phyloP scores from a whole-genome alignment of 2,329 filamentous ascomycete species.

The Xylaria sp. region DNA sequence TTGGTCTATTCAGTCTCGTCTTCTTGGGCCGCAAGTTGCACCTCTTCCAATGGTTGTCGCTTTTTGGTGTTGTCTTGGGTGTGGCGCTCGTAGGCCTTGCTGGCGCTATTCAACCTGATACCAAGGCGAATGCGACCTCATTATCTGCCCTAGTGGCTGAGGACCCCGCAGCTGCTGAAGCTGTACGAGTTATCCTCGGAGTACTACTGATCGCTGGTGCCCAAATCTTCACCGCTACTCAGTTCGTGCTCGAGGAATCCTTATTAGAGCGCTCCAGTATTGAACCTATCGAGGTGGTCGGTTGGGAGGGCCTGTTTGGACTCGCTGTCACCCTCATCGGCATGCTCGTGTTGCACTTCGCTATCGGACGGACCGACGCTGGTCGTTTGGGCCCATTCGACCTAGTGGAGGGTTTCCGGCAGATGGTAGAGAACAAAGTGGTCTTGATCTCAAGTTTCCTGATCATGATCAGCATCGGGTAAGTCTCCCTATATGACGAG shows the following conservation, averaged over 20 bases:
- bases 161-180: conserved; percentile 56
- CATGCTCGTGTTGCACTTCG: conserved; percentile 83
- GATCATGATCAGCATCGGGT: conserved; percentile 99
- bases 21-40: conserved; percentile 84
- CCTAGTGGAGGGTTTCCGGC: conserved; percentile 82
- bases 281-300: conserved; percentile 89
- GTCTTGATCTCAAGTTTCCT: conserved; percentile 83
- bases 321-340: conserved; percentile 80
- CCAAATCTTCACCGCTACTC: conserved; percentile 95
- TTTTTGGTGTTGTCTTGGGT: conserved; percentile 87
- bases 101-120: conserved; percentile 81
- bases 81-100: conserved; percentile 92
- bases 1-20: conserved; percentile 92
- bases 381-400: conserved; percentile 90
- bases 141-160: conserved; percentile 48
- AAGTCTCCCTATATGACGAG: conserved; percentile 53
- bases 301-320: conserved; percentile 96
- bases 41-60: conserved; percentile 91
- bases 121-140: conserved; percentile 59
- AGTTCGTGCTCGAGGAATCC: conserved; percentile 96
- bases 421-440: conserved; percentile 77
- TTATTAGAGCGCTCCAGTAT: conserved; percentile 75
- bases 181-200: conserved; percentile 79
- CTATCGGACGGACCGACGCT: conserved; percentile 77
- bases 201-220: conserved; percentile 92